Conservation (phyloP, 345 rosid genomes). For the Durio zibethinus region DNA sequence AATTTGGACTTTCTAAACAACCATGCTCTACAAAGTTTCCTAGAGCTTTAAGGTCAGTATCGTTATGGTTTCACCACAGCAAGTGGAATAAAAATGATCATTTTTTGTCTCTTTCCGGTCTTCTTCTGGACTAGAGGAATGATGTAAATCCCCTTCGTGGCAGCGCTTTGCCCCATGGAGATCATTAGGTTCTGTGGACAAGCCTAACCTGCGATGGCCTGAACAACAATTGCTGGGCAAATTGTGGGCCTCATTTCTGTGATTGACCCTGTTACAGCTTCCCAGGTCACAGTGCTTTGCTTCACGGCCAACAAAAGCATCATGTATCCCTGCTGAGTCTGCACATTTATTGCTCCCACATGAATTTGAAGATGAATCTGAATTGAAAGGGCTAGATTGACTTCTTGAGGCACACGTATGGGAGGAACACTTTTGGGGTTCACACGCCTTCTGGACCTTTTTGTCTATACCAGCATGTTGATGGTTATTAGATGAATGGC, state of each 20-base stretch:
- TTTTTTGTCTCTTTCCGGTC: neutral
- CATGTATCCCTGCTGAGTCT: neutral
- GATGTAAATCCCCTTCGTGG: neutral
- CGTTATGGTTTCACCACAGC: neutral
- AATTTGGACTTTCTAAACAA: neutral
- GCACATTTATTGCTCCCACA: neutral
- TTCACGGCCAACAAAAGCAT: neutral
- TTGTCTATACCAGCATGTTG: conserved; percentile 14
- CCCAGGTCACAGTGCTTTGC: neutral
- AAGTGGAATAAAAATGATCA: neutral
- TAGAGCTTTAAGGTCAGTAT: neutral
- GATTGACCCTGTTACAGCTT: neutral
- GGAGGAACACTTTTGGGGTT: conserved; percentile 1
- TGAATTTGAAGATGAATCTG: conserved; percentile 7
- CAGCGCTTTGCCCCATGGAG: neutral
- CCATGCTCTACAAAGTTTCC: conserved; percentile 4
- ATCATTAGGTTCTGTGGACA: neutral
- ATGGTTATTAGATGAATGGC: conserved; percentile 7
- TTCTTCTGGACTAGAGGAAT: neutral
- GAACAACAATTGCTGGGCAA: conserved; percentile 6
- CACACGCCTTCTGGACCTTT: conserved; percentile 1
- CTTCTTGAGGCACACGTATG: conserved; percentile 18
- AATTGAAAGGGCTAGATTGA: neutral
- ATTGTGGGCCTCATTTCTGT: neutral
- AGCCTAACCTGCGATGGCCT: neutral